phyloP scores from a whole-genome alignment of 768 basidiomycete genomes.

The Obba rivulosa region DNA sequence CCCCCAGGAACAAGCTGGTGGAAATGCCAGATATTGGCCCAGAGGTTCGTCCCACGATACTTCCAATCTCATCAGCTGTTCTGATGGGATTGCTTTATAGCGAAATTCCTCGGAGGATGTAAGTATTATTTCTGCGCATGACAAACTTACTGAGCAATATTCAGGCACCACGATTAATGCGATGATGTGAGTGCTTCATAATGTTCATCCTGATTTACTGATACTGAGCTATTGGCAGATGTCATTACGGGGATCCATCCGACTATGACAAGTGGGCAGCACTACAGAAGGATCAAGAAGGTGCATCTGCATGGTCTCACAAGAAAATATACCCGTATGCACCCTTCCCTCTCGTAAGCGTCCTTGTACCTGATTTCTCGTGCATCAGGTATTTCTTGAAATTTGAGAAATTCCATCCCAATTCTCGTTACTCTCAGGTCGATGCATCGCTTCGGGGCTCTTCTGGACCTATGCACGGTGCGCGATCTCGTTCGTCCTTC shows the following conservation, averaged over 20 bases:
- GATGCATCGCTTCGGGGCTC: conserved; percentile 41
- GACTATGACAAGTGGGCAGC: conserved; percentile 66
- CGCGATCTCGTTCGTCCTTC: neutral
- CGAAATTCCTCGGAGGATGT: conserved; percentile 72
- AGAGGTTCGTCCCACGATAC: conserved; percentile 39
- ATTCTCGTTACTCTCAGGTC: conserved; percentile 45
- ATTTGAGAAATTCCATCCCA: conserved; percentile 55
- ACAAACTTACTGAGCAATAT: neutral
- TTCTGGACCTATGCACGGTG: conserved; percentile 46
- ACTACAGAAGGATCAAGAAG: conserved; percentile 33
- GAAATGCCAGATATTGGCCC: conserved; percentile 53
- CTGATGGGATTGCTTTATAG: conserved; percentile 24
- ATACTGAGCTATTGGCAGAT: conserved; percentile 16
- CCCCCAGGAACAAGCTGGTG: conserved; percentile 45
- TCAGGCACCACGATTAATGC: conserved; percentile 65
- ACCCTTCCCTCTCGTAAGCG: neutral
- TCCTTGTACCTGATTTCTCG: neutral
- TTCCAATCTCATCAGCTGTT: neutral
- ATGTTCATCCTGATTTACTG: neutral
- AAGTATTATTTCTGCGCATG: conserved; percentile 19
- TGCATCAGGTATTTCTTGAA: conserved; percentile 58
- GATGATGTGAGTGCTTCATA: conserved; percentile 29
- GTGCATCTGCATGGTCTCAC: conserved; percentile 58
- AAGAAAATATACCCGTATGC: conserved; percentile 44
- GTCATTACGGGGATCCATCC: conserved; percentile 57